Evolutionary conservation across 2,329 filamentous ascomycete species (phyloP), one percentile per base, ranked within the genome.

Genomic region (Diaporthe helianthi): DNA sequence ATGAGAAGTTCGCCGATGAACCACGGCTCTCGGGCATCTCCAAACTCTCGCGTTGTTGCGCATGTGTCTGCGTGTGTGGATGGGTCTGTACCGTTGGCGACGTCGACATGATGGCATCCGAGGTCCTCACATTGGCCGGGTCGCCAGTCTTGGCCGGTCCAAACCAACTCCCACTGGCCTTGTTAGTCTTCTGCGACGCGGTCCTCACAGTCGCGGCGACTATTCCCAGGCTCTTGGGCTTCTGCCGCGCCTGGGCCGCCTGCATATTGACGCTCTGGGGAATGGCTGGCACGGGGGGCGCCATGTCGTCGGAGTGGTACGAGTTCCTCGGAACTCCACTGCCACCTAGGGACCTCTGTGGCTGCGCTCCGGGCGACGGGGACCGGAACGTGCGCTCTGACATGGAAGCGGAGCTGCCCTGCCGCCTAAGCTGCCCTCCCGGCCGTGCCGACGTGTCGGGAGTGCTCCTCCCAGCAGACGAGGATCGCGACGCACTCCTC

Each of bases 341-440:
- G 77, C 78, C 72, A 78, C 80, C 69, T 79, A 77, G 53, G 79
- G 67, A 67, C 19, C 69, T 47, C 52, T 67, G 55, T 8, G 41
- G 41, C 19, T 36, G 38, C 31, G 79, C 83, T 77, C 78, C 83
- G 71, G 86, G 93, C 4, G 90, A 97, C 4, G 90, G 89, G 15
- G 91, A 92, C 73, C 94, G 89, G 79, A 98, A 97, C 0, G 93
- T 94, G 69, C 95, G 89, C 78, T 95, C 92, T 36, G 89, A 91
- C 94, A 98, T 97, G 61, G 94, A 97, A 26, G 89, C 87, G 33
- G 87, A 87, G 80, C 94, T 97, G 67, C 84, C 86, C 46, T 86
- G 84, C 75, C 93, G 85, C 71, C 90, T 85, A 71, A 94, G 81
- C 36, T 63, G 65, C 17, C 29, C 26, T 22, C 58, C 51, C 36